phyloP scores from a whole-genome alignment of 2,329 filamentous ascomycete species.

The Tolypocladium capitatum region DNA sequence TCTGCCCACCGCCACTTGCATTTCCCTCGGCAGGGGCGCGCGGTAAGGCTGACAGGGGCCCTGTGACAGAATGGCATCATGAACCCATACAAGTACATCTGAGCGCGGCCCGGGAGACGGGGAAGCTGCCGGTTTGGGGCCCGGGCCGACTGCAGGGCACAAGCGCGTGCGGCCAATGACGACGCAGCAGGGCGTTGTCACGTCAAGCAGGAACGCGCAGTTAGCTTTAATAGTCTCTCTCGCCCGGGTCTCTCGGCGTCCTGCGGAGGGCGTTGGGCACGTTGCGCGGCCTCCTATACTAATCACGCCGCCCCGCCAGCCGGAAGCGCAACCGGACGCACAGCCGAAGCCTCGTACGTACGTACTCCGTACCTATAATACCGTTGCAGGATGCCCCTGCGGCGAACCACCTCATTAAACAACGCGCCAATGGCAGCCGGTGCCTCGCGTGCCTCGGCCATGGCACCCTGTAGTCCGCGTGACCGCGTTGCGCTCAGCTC shows the following conservation, averaged over 20 bases:
- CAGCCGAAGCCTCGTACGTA: constrained; percentile 1
- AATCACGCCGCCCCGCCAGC: too few relatives aligned
- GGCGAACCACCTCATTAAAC: background rate
- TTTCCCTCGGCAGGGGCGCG: background rate
- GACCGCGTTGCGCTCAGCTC: constrained; percentile 4
- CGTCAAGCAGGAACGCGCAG: background rate
- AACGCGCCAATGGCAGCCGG: background rate
- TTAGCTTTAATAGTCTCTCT: too few relatives aligned
- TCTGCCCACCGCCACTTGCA: background rate
- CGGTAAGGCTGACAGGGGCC: constrained; percentile 12
- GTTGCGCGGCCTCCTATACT: background rate
- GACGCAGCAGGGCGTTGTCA: background rate
- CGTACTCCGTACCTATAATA: too few relatives aligned
- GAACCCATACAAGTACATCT: constrained; percentile 98
- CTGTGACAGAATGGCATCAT: constrained; percentile 75
- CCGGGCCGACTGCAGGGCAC: constrained; percentile 1
- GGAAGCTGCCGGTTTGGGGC: background rate
- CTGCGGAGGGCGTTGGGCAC: too few relatives aligned
- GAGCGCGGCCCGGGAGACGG: background rate
- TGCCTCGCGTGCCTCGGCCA: constrained; percentile 4
- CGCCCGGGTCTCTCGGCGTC: too few relatives aligned
- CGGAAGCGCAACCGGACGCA: too few relatives aligned
- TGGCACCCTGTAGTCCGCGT: constrained; percentile 2
- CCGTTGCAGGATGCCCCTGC: background rate
- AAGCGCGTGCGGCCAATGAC: background rate